A percentile compares a stretch with the other conserved stretches of the same genome.
Evolutionary conservation across 2,329 filamentous ascomycete species (phyloP).

Genomic region (Leptographium flavum): DNA sequence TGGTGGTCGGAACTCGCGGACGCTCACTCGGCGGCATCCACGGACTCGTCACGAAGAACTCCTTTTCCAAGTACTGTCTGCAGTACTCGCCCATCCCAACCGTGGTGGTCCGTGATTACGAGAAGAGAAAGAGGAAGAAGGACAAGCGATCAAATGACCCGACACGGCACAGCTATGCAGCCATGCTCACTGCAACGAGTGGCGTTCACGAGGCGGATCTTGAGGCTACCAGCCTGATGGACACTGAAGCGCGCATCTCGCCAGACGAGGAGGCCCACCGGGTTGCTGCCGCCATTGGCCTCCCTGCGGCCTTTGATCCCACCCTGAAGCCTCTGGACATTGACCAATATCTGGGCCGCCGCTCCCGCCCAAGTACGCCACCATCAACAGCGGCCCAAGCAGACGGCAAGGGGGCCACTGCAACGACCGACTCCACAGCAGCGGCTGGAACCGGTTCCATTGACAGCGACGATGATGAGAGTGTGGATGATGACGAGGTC

Average conservation of each 20-base stretch:
- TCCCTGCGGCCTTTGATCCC: constrained; percentile 49
- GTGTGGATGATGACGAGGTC: constrained; percentile 25
- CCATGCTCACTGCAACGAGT: constrained; percentile 54
- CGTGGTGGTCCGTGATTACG: constrained; percentile 76
- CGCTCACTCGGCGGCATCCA: constrained; percentile 76
- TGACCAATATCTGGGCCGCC: constrained; percentile 9
- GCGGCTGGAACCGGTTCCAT: constrained; percentile 9
- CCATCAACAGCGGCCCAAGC: neutral
- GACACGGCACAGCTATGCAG: constrained; percentile 58
- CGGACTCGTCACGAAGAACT: constrained; percentile 67
- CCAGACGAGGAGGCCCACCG: constrained; percentile 50
- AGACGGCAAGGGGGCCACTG: neutral
- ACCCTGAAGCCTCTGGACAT: constrained; percentile 42
- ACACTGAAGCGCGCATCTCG: constrained; percentile 39
- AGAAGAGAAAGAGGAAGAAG: constrained; percentile 83
- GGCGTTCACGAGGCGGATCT: constrained; percentile 45
- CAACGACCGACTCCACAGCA: constrained; percentile 4
- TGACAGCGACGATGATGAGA: constrained; percentile 30
- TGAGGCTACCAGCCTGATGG: constrained; percentile 36
- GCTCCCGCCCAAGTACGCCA: constrained; percentile 9
- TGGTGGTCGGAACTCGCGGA: constrained; percentile 80
- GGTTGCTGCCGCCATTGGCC: constrained; percentile 47
- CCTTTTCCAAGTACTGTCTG: constrained; percentile 86
- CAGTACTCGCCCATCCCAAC: constrained; percentile 90
- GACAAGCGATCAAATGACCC: constrained; percentile 69